Evolutionary conservation across 371 early-diverging fungal species (phyloP).

Genomic region (Lichtheimia hyalospora): DNA sequence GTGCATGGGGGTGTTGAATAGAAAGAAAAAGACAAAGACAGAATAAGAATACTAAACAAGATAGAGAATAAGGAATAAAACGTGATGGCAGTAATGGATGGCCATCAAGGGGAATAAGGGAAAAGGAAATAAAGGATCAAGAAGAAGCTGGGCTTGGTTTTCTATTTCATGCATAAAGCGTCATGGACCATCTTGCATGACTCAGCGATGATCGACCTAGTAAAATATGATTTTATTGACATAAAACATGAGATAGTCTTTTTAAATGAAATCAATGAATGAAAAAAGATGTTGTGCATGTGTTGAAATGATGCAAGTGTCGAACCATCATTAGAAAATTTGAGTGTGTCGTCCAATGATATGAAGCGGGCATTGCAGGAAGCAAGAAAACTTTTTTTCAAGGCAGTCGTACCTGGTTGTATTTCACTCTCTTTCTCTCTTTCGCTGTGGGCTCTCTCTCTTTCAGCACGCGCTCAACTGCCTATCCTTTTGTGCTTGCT

Average conservation of each 20-base stretch:
- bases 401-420: background rate
- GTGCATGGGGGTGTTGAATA: background rate
- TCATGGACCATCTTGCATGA: constrained; percentile 7
- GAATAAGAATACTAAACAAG: background rate
- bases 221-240: no score
- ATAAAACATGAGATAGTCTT: background rate
- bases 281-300: background rate
- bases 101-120: background rate
- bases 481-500: background rate
- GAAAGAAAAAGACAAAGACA: background rate
- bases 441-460: constrained; percentile 4
- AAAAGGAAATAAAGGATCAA: background rate
- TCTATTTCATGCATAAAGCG: constrained; percentile 2
- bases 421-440: constrained; percentile 1
- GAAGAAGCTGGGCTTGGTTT: constrained; percentile 2
- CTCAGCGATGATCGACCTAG: constrained; percentile 1
- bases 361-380: background rate
- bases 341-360: background rate
- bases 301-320: background rate
- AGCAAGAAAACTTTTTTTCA: background rate
- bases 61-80: background rate
- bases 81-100: background rate
- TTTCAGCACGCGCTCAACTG: background rate
- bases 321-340: background rate
- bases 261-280: background rate